Evolutionary conservation across 139 green algal genomes (phyloP), one percentile per base, ranked within the genome.

Genomic region (Chlorella sp.): DNA sequence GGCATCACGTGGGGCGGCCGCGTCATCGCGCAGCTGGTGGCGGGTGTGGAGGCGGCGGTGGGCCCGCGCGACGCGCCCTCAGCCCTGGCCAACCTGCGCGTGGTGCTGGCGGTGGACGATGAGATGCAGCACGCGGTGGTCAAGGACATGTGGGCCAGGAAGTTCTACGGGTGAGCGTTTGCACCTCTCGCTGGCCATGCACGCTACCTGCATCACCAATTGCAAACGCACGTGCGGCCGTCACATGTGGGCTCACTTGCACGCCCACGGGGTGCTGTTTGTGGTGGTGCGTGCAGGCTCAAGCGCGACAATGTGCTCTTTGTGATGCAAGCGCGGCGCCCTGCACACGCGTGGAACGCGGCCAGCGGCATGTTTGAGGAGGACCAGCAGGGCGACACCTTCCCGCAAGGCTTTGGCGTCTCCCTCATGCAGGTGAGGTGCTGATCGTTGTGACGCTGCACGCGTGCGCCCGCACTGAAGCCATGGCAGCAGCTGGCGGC

Each of bases 101-200:
- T 71, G 2, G 36, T 71, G 4, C 35, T 71, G 5, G 65, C 65
- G 1, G 24, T 71, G 2, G 65, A 71, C 24, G 65, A 71, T 24
- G 33, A 71, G 26, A 71, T 71, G 27, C 33, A 71, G 26, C 32
- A 51, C 1, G 35, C 22, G 33, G 65, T 71, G 26, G 34, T 51
- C 35, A 71, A 71, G 35, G 65, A 71, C 35, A 61, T 71, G 65
- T 71, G 65, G 65, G 35, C 32, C 2, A 34, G 30, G 35, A 51
- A 61, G 24, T 71, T 71, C 35, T 71, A 71, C 26, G 65, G 65
- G 65, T 71, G 65, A 34, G 65, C 30, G n/a, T n/a, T n/a, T n/a
- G n/a, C n/a, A n/a, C n/a, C n/a, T n/a, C n/a, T n/a, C n/a, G n/a
- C n/a, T n/a, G n/a, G n/a, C n/a, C n/a, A n/a, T n/a, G n/a, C n/a